phyloP scores from a whole-genome alignment of 2,329 filamentous ascomycete genomes.

The Talaromyces sp. region DNA sequence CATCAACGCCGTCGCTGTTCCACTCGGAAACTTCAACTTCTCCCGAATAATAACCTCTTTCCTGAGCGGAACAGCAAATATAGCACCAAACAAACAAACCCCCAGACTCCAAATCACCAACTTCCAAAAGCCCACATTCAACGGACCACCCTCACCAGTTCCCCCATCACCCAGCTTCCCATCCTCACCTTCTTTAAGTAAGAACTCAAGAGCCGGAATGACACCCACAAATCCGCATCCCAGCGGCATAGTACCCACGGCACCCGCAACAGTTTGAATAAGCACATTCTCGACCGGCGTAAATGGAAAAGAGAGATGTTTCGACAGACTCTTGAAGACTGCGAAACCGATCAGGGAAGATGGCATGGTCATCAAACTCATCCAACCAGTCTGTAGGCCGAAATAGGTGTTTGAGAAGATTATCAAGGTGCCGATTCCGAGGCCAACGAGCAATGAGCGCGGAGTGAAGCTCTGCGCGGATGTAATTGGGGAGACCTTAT shows the following conservation, averaged over 20 bases:
- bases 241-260: slow-evolving; percentile 93
- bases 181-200: slow-evolving; percentile 73
- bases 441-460: slow-evolving; percentile 74
- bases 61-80: slow-evolving; percentile 88
- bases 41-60: slow-evolving; percentile 91
- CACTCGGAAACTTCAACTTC: slow-evolving; percentile 88
- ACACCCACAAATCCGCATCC: slow-evolving; percentile 95
- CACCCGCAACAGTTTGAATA: slow-evolving; percentile 91
- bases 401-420: slow-evolving; percentile 99
- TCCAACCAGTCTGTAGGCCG: slow-evolving; percentile 85
- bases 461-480: slow-evolving; percentile 69
- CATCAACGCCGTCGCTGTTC: slow-evolving; percentile 90
- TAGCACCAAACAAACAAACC: slow-evolving; percentile 92
- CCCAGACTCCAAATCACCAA: slow-evolving; percentile 88
- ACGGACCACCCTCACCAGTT: slow-evolving; percentile 72
- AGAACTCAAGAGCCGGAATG: slow-evolving; percentile 84
- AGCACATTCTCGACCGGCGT: slow-evolving; percentile 94
- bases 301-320: slow-evolving; percentile 74
- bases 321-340: slow-evolving; percentile 77
- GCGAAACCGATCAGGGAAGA: slow-evolving; percentile 91
- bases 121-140: slow-evolving; percentile 69
- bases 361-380: slow-evolving; percentile 93
- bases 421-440: slow-evolving; percentile 83
- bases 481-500: slow-evolving; percentile 19
- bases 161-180: slow-evolving; percentile 71